Evolutionary conservation across 2,329 filamentous ascomycete genomes (phyloP).

Genomic region (Cordyceps cateniannulata): DNA sequence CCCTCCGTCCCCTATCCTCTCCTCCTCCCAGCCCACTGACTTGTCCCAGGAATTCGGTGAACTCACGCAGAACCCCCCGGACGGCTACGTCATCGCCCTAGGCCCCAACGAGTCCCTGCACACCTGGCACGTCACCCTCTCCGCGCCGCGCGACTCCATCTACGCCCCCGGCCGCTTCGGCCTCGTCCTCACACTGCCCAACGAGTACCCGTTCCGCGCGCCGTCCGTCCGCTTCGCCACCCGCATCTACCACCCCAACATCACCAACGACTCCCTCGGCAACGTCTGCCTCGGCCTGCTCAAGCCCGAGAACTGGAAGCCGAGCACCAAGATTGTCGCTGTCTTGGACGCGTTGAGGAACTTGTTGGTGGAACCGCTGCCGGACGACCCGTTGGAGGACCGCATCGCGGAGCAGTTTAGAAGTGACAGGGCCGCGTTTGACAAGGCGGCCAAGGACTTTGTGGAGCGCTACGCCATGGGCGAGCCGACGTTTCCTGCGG

Average conservation of each 20-base stretch:
- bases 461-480: constrained; percentile 63
- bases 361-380: constrained; percentile 73
- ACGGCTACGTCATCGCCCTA: constrained; percentile 41
- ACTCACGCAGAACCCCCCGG: constrained; percentile 39
- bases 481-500: constrained; percentile 29
- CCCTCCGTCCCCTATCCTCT: background rate
- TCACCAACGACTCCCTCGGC: constrained; percentile 79
- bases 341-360: constrained; percentile 72
- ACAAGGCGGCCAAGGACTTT: constrained; percentile 69
- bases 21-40: too few species aligned
- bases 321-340: constrained; percentile 65
- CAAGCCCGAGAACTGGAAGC: constrained; percentile 87
- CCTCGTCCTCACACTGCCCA: constrained; percentile 64
- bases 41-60: constrained; percentile 45
- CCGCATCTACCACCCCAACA: constrained; percentile 93
- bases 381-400: constrained; percentile 82
- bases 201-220: constrained; percentile 85
- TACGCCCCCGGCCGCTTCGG: constrained; percentile 67
- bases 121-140: constrained; percentile 45
- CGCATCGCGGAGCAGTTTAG: constrained; percentile 81
- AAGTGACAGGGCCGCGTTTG: constrained; percentile 59
- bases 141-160: constrained; percentile 36
- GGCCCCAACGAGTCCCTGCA: constrained; percentile 42
- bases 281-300: constrained; percentile 81
- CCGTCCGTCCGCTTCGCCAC: constrained; percentile 74